Evolutionary conservation across 768 basidiomycete species (phyloP).

Genomic region (Tylopilus balloui): DNA sequence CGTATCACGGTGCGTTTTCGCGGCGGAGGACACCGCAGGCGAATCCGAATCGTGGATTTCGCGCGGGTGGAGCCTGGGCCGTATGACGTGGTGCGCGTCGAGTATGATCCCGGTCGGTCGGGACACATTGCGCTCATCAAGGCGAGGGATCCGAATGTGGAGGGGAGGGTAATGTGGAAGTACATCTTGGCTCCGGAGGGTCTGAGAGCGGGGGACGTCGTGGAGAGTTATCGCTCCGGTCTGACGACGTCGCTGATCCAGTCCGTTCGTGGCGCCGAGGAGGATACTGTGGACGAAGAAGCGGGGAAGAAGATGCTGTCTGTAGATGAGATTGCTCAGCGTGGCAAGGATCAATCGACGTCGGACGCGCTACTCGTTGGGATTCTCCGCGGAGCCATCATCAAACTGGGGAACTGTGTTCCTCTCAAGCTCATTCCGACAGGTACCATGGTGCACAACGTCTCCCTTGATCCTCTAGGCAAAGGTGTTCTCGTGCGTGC

Average conservation of each 20-base stretch:
- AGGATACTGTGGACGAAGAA: background rate
- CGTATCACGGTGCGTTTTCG: slow-evolving; percentile 82
- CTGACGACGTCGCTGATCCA: slow-evolving; percentile 70
- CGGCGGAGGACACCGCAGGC: slow-evolving; percentile 87
- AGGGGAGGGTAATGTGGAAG: slow-evolving; percentile 63
- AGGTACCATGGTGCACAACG: slow-evolving; percentile 85
- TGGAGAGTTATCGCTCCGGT: slow-evolving; percentile 81
- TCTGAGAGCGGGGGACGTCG: slow-evolving; percentile 79
- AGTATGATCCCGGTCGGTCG: slow-evolving; percentile 92
- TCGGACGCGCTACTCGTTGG: slow-evolving; percentile 72
- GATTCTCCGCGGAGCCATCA: slow-evolving; percentile 73
- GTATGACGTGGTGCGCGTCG: slow-evolving; percentile 89
- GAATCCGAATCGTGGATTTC: slow-evolving; percentile 87
- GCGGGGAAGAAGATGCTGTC: slow-evolving; percentile 11
- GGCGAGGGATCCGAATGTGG: slow-evolving; percentile 50
- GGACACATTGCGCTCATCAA: slow-evolving; percentile 91
- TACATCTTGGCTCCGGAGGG: slow-evolving; percentile 94
- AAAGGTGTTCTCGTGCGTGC: slow-evolving; percentile 82
- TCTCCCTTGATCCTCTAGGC: slow-evolving; percentile 72
- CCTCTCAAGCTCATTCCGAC: slow-evolving; percentile 87
- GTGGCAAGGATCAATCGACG: slow-evolving; percentile 32
- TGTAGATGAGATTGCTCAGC: slow-evolving; percentile 23
- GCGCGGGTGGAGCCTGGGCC: slow-evolving; percentile 69
- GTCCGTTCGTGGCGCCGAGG: slow-evolving; percentile 30
- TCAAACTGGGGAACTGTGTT: slow-evolving; percentile 91